Percentiles rank a stretch among this genome's conserved stretches.
Conservation (phyloP, 257 asterid genomes). For the Forsythia suspensa region DNA sequence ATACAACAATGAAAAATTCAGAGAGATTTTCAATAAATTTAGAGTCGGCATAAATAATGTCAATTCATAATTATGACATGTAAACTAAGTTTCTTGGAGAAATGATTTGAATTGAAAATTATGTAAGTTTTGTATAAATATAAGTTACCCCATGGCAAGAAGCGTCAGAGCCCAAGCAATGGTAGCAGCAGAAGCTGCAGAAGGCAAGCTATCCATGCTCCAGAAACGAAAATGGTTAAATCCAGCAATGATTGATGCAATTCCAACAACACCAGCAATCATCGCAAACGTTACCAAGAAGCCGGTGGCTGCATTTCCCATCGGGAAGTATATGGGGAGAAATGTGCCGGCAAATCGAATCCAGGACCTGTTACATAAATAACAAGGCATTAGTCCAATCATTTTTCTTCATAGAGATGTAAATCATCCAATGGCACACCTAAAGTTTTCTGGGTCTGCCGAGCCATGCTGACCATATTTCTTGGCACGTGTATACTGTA, state of each 20-base stretch:
- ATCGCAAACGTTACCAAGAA: slow-evolving; percentile 71
- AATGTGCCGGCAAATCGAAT: slow-evolving; percentile 68
- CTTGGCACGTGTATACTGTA: background rate
- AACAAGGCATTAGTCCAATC: background rate
- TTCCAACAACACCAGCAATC: slow-evolving; percentile 84
- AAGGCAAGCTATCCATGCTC: slow-evolving; percentile 59
- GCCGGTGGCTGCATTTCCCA: slow-evolving; percentile 96
- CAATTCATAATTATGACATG: too few relatives aligned
- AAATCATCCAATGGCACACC: background rate
- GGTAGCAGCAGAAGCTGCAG: slow-evolving; percentile 67
- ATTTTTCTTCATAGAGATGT: background rate
- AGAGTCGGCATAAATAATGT: too few relatives aligned
- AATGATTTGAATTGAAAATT: too few relatives aligned
- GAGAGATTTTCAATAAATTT: too few relatives aligned
- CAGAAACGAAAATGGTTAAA: slow-evolving; percentile 60
- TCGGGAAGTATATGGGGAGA: slow-evolving; percentile 84
- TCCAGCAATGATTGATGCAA: slow-evolving; percentile 67
- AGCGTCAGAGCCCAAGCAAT: slow-evolving; percentile 83
- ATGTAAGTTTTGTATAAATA: background rate
- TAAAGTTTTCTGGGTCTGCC: background rate
- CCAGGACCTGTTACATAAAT: slow-evolving; percentile 55
- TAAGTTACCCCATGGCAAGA: slow-evolving; percentile 86
- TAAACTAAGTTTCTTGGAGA: too few relatives aligned
- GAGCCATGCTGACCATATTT: too few relatives aligned
- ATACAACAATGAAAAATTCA: background rate